Evolutionary conservation across 371 early-diverging fungal species (phyloP).

Genomic region (Furculomyces boomerangus): DNA sequence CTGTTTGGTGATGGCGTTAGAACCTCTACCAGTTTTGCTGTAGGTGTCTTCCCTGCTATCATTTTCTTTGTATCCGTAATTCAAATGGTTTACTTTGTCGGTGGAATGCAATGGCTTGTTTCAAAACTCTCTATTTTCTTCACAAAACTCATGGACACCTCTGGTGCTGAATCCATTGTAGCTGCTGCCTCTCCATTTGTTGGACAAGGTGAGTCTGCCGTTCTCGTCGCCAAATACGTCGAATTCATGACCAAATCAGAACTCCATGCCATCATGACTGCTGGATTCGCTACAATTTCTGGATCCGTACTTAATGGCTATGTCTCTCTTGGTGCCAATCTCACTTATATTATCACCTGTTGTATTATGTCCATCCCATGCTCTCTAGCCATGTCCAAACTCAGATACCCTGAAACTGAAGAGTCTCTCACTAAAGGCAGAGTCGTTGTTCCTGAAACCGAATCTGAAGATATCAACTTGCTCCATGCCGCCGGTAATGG

Average conservation of each 20-base stretch:
- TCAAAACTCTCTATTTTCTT: slow-evolving; percentile 45
- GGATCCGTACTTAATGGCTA: slow-evolving; percentile 78
- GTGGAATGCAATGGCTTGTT: slow-evolving; percentile 69
- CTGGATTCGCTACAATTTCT: slow-evolving; percentile 78
- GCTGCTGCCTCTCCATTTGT: slow-evolving; percentile 70
- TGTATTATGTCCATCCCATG: slow-evolving; percentile 89
- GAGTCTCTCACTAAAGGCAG: slow-evolving; percentile 50
- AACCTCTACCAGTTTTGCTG: slow-evolving; percentile 32
- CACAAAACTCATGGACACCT: slow-evolving; percentile 49
- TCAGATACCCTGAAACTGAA: slow-evolving; percentile 70
- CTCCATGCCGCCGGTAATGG: slow-evolving; percentile 77
- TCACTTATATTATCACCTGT: slow-evolving; percentile 50
- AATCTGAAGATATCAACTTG: slow-evolving; percentile 49
- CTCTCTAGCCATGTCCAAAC: slow-evolving; percentile 66
- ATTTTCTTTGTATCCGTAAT: slow-evolving; percentile 78
- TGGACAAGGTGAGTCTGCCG: slow-evolving; percentile 70
- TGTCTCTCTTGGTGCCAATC: slow-evolving; percentile 42
- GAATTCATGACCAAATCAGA: slow-evolving; percentile 71
- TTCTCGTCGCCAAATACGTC: slow-evolving; percentile 66
- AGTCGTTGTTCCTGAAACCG: slow-evolving; percentile 33
- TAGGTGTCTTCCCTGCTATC: slow-evolving; percentile 60
- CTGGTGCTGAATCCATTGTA: slow-evolving; percentile 76
- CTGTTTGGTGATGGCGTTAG: slow-evolving; percentile 36
- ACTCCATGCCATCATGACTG: slow-evolving; percentile 76
- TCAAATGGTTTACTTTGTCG: slow-evolving; percentile 66